phyloP scores from a whole-genome alignment of 2,329 filamentous ascomycete genomes.

The Trichophaea hybrida region DNA sequence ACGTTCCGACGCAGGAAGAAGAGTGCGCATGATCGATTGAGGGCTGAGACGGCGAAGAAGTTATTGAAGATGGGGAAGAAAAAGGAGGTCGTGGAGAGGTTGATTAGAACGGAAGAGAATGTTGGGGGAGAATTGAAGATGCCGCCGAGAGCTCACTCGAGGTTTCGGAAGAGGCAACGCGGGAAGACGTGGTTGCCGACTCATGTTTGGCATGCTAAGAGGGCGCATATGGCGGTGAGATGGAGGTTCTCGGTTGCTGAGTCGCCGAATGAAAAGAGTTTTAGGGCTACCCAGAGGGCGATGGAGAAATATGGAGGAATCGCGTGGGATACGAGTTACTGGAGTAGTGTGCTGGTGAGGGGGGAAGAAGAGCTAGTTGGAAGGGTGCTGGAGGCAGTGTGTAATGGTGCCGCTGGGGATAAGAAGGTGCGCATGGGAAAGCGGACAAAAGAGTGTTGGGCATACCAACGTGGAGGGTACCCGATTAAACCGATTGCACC shows the following conservation, averaged over 20 bases:
- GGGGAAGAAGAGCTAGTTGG: slow-evolving; percentile 51
- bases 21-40: slow-evolving; percentile 34
- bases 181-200: slow-evolving; percentile 92
- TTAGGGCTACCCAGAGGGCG: slow-evolving; percentile 72
- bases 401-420: slow-evolving; percentile 40
- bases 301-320: slow-evolving; percentile 61
- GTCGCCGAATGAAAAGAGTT: slow-evolving; percentile 78
- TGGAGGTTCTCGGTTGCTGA: slow-evolving; percentile 83
- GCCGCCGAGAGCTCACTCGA: slow-evolving; percentile 35
- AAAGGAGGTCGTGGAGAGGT: slow-evolving; percentile 14
- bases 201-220: slow-evolving; percentile 84
- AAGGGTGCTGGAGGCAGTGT: slow-evolving; percentile 50
- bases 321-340: slow-evolving; percentile 89
- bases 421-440: slow-evolving; percentile 43
- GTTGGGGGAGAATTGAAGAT: slow-evolving; percentile 30
- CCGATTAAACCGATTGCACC: slow-evolving; percentile 49
- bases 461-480: slow-evolving; percentile 39
- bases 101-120: slow-evolving; percentile 30
- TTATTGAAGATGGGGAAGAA: slow-evolving; percentile 49
- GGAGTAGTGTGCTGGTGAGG: slow-evolving; percentile 68
- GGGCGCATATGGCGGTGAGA: slow-evolving; percentile 68
- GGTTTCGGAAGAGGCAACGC: slow-evolving; percentile 71
- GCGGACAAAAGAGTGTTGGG: slow-evolving; percentile 20
- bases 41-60: slow-evolving; percentile 61
- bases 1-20: slow-evolving; percentile 40